A percentile compares a stretch with the other conserved stretches of the same genome.
phyloP scores from a whole-genome alignment of 116 monocot genomes.

The Thalassia testudinum region DNA sequence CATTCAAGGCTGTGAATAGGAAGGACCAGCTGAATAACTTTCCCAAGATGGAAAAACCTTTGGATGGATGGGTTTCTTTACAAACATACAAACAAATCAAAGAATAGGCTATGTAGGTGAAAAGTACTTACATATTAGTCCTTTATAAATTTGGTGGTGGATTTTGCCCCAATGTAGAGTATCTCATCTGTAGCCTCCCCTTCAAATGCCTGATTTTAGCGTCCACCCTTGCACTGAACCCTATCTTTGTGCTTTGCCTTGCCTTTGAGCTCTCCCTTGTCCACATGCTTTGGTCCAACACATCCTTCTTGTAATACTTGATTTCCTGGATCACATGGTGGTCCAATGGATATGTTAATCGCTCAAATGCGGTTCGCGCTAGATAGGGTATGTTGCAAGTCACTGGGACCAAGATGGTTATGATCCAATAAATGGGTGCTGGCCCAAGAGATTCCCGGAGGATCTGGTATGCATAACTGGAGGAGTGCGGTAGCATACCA shows the following conservation, averaged over 20 bases:
- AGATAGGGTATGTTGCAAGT: slow-evolving; percentile 55
- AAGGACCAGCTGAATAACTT: no score
- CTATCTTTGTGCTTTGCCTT: slow-evolving; percentile 57
- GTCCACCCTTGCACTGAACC: slow-evolving; percentile 64
- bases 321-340: slow-evolving; percentile 88
- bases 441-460: slow-evolving; percentile 46
- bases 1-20: no score
- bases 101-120: no score
- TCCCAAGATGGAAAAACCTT: no score
- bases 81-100: no score
- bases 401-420: slow-evolving; percentile 28
- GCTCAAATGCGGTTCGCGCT: slow-evolving; percentile 42
- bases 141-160: no score
- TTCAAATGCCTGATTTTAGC: slow-evolving; percentile 64
- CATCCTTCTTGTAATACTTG: slow-evolving; percentile 54
- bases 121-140: no score
- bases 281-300: slow-evolving; percentile 70
- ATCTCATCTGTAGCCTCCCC: slow-evolving; percentile 51
- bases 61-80: no score
- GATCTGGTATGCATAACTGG: slow-evolving; percentile 38
- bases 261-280: slow-evolving; percentile 60
- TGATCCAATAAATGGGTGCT: slow-evolving; percentile 39
- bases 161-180: slow-evolving; percentile 13
- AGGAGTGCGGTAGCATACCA: slow-evolving; percentile 29
- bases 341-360: slow-evolving; percentile 45